Conservation (phyloP, 768 basidiomycete species). For the Dioszegia crocea region DNA sequence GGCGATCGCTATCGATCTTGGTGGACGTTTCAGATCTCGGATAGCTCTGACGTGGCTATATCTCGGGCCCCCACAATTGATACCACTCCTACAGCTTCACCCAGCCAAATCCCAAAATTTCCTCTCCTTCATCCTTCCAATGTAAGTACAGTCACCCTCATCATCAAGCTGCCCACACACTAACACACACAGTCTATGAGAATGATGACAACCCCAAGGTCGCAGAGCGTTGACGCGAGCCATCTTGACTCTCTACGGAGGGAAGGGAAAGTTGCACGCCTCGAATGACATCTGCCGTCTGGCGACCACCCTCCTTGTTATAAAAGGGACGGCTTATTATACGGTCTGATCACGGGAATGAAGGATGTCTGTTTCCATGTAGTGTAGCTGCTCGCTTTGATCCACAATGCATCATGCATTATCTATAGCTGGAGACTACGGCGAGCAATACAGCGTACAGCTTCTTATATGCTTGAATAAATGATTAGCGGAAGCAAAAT, state of each 20-base stretch:
- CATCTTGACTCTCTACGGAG: constrained; percentile 3
- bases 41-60: neutral
- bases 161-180: neutral
- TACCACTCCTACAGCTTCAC: neutral
- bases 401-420: no score
- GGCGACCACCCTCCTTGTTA: constrained; percentile 34
- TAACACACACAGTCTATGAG: constrained; percentile 17
- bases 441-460: no score
- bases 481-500: neutral
- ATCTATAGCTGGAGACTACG: no score
- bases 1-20: no score
- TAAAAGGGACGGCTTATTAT: constrained; percentile 31
- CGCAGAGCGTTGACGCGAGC: constrained; percentile 31
- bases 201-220: constrained; percentile 28
- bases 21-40: no score
- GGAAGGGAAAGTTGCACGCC: constrained; percentile 6
- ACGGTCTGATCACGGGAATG: constrained; percentile 26
- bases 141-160: constrained; percentile 5
- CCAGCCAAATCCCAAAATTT: constrained; percentile 3
- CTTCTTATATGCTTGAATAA: neutral
- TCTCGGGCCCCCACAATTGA: neutral
- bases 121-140: constrained; percentile 34
- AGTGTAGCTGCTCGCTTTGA: no score
- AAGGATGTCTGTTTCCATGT: neutral
- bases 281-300: constrained; percentile 30